Percentiles rank a stretch among this genome's conserved stretches.
These are phyloP conservation scores for Citeromyces hawaiiensis DNA, from an alignment of 1,139 yeast genomes.

Conservation along the genomic window DNA sequence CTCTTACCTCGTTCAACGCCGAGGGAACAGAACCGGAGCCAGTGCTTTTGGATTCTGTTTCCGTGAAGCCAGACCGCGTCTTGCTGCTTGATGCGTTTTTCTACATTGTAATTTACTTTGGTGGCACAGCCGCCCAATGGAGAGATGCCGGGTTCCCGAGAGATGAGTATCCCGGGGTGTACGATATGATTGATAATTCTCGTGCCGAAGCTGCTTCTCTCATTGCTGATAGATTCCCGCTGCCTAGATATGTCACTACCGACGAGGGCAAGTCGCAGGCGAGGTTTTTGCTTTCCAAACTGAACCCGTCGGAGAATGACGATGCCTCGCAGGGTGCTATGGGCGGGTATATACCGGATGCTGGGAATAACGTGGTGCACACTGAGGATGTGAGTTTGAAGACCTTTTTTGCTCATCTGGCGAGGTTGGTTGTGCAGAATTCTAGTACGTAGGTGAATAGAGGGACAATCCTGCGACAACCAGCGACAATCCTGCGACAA, in stretches of 20 bases:
- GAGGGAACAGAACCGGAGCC: slow-evolving; percentile 77
- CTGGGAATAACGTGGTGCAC: slow-evolving; percentile 53
- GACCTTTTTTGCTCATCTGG: slow-evolving; percentile 83
- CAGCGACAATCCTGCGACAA: too few relatives aligned
- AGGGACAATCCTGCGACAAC: too few relatives aligned
- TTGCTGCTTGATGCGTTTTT: slow-evolving; percentile 87
- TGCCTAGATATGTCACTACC: slow-evolving; percentile 92
- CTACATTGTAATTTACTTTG: slow-evolving; percentile 92
- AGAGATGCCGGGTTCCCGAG: slow-evolving; percentile 92
- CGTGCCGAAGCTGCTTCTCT: slow-evolving; percentile 86
- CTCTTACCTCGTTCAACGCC: slow-evolving; percentile 77
- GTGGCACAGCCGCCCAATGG: slow-evolving; percentile 93
- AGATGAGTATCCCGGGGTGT: slow-evolving; percentile 80
- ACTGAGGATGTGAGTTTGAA: slow-evolving; percentile 93
- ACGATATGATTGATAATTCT: slow-evolving; percentile 78
- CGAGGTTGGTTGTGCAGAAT: slow-evolving; percentile 55
- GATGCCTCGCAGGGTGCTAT: slow-evolving; percentile 28
- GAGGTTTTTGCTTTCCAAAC: slow-evolving; percentile 84
- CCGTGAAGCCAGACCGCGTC: slow-evolving; percentile 81
- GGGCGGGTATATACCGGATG: slow-evolving; percentile 19
- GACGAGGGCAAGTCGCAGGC: slow-evolving; percentile 99
- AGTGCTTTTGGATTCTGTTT: slow-evolving; percentile 87
- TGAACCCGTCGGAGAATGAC: slow-evolving; percentile 80
- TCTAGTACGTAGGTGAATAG: slow-evolving; percentile 6
- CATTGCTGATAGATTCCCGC: slow-evolving; percentile 87